Evolutionary conservation across 306 rosid genomes (phyloP).

Genomic region (Trifolium dubium): DNA sequence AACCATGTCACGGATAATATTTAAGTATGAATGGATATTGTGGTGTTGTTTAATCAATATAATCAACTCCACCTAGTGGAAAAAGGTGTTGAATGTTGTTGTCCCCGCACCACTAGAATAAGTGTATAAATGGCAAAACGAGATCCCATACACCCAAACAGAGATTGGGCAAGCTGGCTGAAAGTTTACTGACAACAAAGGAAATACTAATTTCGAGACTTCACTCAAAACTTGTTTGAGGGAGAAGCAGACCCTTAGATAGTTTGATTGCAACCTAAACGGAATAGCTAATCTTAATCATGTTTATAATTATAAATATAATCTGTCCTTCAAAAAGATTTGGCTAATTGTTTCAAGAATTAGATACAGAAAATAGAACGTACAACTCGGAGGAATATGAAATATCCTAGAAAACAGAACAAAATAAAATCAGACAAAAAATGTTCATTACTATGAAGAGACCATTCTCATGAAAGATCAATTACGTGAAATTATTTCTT

Average conservation of each 20-base stretch:
- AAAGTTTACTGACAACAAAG: neutral
- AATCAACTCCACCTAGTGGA: neutral
- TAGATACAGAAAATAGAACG: conserved; percentile 3
- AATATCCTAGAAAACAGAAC: neutral
- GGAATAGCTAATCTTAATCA: conserved; percentile 1
- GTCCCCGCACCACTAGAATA: neutral
- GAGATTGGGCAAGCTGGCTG: neutral
- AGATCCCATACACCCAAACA: neutral
- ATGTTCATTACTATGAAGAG: conserved; percentile 10
- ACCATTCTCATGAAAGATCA: conserved; percentile 16
- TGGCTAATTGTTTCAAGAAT: neutral
- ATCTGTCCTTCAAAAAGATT: neutral
- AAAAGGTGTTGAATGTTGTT: neutral
- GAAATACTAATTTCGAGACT: neutral
- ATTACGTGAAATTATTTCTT: conserved; percentile 3
- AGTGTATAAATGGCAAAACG: neutral
- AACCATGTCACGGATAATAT: neutral
- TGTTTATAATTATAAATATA: neutral
- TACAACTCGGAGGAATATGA: conserved; percentile 12
- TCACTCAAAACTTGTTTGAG: neutral
- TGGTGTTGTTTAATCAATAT: neutral
- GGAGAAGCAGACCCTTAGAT: conserved; percentile 11
- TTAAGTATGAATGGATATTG: neutral
- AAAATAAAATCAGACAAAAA: neutral
- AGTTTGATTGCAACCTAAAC: neutral